Conservation (phyloP, 164 flowering plant genomes). For the Platanus orientalis region DNA sequence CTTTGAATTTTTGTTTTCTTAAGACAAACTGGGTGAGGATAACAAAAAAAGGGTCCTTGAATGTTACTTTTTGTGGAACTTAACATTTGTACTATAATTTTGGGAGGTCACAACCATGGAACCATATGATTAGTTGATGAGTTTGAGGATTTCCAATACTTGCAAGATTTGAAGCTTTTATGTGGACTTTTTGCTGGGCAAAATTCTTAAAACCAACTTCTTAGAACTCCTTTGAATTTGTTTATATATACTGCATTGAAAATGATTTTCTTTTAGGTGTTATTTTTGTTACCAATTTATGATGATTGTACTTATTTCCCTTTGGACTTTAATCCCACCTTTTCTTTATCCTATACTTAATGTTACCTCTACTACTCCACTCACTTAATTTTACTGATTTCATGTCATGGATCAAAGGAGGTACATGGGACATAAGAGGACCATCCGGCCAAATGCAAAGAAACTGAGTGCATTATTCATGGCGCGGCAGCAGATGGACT, state of each 20-base stretch:
- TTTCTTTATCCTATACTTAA: not conserved
- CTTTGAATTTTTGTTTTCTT: too few species aligned
- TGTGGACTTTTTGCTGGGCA: not conserved
- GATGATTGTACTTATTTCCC: not conserved
- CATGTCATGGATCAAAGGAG: slow-evolving; percentile 53
- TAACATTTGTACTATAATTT: not conserved
- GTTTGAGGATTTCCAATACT: not conserved
- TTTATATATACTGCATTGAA: not conserved
- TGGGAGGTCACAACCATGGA: not conserved
- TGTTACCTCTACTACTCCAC: not conserved
- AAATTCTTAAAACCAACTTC: too few species aligned
- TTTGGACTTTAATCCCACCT: not conserved
- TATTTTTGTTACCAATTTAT: not conserved
- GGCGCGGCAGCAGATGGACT: slow-evolving; percentile 59
- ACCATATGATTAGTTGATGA: not conserved
- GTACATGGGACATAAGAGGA: slow-evolving; percentile 93
- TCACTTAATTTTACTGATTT: slow-evolving; percentile 1
- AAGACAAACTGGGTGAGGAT: not conserved
- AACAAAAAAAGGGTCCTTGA: not conserved
- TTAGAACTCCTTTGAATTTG: not conserved
- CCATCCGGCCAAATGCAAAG: slow-evolving; percentile 92
- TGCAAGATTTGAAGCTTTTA: not conserved
- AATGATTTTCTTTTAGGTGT: not conserved
- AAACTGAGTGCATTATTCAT: slow-evolving; percentile 69
- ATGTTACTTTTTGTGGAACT: not conserved